phyloP scores from a whole-genome alignment of 352 stramenopile genomes.

The Vaucheria bursata region DNA sequence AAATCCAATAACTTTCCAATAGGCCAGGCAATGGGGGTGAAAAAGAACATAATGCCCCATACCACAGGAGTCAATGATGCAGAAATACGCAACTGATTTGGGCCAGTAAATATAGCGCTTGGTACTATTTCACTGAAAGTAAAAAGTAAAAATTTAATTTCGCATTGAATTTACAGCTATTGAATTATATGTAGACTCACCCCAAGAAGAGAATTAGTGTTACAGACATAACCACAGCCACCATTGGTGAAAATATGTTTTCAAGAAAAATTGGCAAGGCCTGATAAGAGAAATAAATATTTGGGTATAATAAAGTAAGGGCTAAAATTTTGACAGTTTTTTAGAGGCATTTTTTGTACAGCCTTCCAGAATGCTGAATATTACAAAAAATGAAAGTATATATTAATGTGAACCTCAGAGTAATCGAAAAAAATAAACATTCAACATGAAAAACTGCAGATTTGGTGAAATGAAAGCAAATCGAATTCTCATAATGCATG shows the following conservation, averaged over 20 bases:
- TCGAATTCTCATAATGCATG: too few relatives aligned
- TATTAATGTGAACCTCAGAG: too few relatives aligned
- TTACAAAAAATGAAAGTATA: too few relatives aligned
- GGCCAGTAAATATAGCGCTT: conserved; percentile 84
- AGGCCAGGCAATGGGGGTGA: conserved; percentile 76
- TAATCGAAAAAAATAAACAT: too few relatives aligned
- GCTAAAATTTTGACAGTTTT: too few relatives aligned
- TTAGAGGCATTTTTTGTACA: too few relatives aligned
- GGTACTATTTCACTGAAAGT: conserved; percentile 92
- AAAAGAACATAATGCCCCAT: conserved; percentile 69
- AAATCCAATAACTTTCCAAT: conserved; percentile 78
- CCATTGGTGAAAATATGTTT: conserved; percentile 48
- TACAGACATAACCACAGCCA: conserved; percentile 86
- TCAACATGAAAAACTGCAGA: too few relatives aligned
- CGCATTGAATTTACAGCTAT: background rate
- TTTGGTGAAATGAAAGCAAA: too few relatives aligned
- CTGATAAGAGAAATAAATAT: conserved; percentile 4
- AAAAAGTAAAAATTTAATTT: too few relatives aligned
- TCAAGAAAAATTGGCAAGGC: conserved; percentile 45
- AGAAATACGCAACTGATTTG: conserved; percentile 77
- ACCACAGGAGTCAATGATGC: conserved; percentile 67
- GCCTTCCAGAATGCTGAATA: too few relatives aligned
- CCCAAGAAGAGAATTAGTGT: conserved; percentile 68
- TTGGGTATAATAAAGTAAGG: too few relatives aligned
- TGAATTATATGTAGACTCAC: background rate